Percentiles rank a stretch among this genome's conserved stretches.
phyloP scores from a whole-genome alignment of 2,329 filamentous ascomycete genomes.

The Colletotrichum liaoningense region DNA sequence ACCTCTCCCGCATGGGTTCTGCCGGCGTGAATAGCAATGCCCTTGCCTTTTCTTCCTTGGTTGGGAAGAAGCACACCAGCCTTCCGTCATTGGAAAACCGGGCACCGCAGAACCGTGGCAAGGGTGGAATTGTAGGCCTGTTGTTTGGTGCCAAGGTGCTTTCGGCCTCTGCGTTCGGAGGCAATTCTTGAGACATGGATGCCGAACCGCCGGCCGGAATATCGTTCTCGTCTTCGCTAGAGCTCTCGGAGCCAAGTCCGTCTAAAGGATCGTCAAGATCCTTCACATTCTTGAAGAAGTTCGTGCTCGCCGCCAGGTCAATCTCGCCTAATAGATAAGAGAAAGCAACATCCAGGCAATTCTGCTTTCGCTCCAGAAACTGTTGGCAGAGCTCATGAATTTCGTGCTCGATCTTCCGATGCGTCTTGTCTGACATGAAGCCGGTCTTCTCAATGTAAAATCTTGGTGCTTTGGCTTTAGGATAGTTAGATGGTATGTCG shows the following conservation, averaged over 20 bases:
- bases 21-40: constrained; percentile 59
- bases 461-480: constrained; percentile 66
- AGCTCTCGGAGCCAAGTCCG: constrained; percentile 78
- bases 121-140: constrained; percentile 65
- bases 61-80: constrained; percentile 76
- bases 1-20: constrained; percentile 59
- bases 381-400: constrained; percentile 66
- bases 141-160: constrained; percentile 63
- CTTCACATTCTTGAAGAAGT: constrained; percentile 72
- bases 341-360: constrained; percentile 71
- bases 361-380: constrained; percentile 68
- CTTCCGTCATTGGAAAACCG: constrained; percentile 72
- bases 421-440: constrained; percentile 68
- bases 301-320: constrained; percentile 69
- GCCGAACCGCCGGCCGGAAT: constrained; percentile 64
- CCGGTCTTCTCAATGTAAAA: constrained; percentile 72
- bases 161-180: constrained; percentile 64
- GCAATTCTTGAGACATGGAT: constrained; percentile 72
- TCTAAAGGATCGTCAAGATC: constrained; percentile 70
- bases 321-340: constrained; percentile 73
- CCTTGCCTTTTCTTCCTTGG: constrained; percentile 71
- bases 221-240: constrained; percentile 80
- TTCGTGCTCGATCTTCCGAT: constrained; percentile 64
- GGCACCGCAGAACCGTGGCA: constrained; percentile 69
- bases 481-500: constrained; percentile 69